Evolutionary conservation across 495 filamentous ascomycete species (phyloP).

Genomic region (Trichoderma erinaceum): DNA sequence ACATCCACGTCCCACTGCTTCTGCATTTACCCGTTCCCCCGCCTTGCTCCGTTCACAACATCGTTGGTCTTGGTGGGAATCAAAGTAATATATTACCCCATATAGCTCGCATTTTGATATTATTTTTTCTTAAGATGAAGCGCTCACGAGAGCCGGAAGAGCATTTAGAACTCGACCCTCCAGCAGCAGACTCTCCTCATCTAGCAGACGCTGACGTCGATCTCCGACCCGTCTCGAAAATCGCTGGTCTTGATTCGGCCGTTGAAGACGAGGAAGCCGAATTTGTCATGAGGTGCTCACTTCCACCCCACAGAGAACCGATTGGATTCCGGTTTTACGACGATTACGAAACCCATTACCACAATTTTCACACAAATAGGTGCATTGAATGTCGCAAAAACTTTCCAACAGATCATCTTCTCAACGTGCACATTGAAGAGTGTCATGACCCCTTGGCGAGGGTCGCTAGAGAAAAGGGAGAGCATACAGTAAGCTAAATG

Average conservation of each 20-base stretch:
- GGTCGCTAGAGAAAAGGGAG: conserved; percentile 66
- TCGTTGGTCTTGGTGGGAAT: neutral
- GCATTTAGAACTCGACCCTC: conserved; percentile 23
- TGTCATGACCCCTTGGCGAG: conserved; percentile 77
- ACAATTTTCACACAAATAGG: conserved; percentile 72
- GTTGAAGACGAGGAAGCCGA: conserved; percentile 18
- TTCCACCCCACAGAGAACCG: conserved; percentile 69
- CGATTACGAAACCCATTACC: conserved; percentile 85
- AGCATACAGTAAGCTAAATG: conserved; percentile 66
- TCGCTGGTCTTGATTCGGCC: conserved; percentile 37
- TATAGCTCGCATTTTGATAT: neutral
- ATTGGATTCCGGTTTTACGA: conserved; percentile 66
- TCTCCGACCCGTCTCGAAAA: conserved; percentile 33
- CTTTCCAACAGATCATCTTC: conserved; percentile 62
- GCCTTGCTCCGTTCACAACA: neutral
- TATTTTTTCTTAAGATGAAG: conserved; percentile 41
- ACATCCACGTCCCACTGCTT: neutral
- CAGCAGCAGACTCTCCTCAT: conserved; percentile 12
- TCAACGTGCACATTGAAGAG: conserved; percentile 84
- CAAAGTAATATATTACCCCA: conserved; percentile 10
- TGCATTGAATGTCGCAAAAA: conserved; percentile 77
- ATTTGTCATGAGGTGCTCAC: conserved; percentile 55
- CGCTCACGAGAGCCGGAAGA: conserved; percentile 48
- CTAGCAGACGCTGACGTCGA: conserved; percentile 14
- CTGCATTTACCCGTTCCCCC: neutral